Percentiles rank a stretch among this genome's conserved stretches.
phyloP scores from a whole-genome alignment of 1,284 basidiomycete genomes.

The Phlebopus sp. region DNA sequence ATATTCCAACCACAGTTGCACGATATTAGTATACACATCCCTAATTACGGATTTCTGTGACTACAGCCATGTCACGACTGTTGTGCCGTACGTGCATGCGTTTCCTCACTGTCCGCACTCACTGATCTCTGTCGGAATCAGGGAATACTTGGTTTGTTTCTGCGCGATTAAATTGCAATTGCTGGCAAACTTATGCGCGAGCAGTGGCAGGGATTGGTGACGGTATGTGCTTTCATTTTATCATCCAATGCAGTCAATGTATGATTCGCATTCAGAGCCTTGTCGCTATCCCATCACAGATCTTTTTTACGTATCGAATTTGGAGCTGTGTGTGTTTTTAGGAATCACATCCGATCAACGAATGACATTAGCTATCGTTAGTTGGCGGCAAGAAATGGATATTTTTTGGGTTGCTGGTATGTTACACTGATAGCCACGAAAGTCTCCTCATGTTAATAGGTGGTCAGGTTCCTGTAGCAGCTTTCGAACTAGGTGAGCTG shows the following conservation, averaged over 20 bases:
- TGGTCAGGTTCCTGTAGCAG: constrained; percentile 3
- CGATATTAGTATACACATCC: too few relatives aligned
- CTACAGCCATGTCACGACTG: background rate
- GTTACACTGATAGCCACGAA: background rate
- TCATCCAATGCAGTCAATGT: background rate
- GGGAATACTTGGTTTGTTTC: constrained; percentile 7
- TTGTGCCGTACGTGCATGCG: constrained; percentile 4
- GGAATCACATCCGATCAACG: background rate
- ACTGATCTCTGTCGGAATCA: background rate
- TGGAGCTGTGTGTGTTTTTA: constrained; percentile 6
- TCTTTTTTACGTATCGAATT: background rate
- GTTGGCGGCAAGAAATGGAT: constrained; percentile 1
- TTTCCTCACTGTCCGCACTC: background rate
- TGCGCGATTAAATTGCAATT: background rate
- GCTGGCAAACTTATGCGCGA: background rate
- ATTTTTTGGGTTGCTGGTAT: constrained; percentile 6
- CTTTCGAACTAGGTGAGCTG: constrained; percentile 8
- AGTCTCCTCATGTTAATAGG: background rate
- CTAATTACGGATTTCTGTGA: too few relatives aligned
- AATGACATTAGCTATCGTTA: background rate
- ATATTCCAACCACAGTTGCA: too few relatives aligned
- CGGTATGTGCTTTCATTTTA: background rate
- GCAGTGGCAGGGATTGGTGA: constrained; percentile 2
- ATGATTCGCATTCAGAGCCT: background rate
- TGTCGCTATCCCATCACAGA: background rate